Percentiles rank a stretch among this genome's conserved stretches.
These are phyloP conservation scores for Akanthomyces uredinophilus DNA, from an alignment of 2,329 filamentous ascomycete genomes.

Conservation along the genomic window DNA sequence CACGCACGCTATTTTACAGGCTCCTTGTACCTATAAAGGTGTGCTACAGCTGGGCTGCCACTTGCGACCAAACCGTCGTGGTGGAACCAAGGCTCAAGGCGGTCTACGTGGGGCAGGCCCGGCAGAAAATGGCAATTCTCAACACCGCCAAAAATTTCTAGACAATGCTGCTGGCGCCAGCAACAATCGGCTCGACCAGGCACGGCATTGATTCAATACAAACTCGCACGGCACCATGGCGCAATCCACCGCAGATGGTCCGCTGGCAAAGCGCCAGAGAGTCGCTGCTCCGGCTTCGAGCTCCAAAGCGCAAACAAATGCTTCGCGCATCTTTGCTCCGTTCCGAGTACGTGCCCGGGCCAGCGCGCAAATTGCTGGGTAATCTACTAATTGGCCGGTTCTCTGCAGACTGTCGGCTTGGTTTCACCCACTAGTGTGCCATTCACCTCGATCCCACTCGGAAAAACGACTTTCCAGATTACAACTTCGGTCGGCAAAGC, in stretches of 20 bases:
- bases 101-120: conserved; percentile 15
- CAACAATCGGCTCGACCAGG: conserved; percentile 18
- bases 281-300: conserved; percentile 38
- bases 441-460: conserved; percentile 82
- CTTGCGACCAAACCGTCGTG: not conserved
- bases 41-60: no score
- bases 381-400: conserved; percentile 11
- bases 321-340: conserved; percentile 84
- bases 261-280: conserved; percentile 73
- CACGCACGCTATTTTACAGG: no score
- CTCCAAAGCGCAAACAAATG: conserved; percentile 37
- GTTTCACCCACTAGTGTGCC: conserved; percentile 88
- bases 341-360: conserved; percentile 64
- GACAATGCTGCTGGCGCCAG: conserved; percentile 19
- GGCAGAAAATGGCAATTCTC: conserved; percentile 22
- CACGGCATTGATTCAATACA: conserved; percentile 11
- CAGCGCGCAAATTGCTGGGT: not conserved
- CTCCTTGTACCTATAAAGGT: no score
- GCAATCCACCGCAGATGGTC: conserved; percentile 54
- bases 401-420: conserved; percentile 75
- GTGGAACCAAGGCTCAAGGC: conserved; percentile 3
- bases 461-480: conserved; percentile 94
- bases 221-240: conserved; percentile 40
- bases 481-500: conserved; percentile 89
- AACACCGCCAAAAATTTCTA: conserved; percentile 30